Conservation (phyloP, 208 protist species). For the Phytomonas francai region DNA sequence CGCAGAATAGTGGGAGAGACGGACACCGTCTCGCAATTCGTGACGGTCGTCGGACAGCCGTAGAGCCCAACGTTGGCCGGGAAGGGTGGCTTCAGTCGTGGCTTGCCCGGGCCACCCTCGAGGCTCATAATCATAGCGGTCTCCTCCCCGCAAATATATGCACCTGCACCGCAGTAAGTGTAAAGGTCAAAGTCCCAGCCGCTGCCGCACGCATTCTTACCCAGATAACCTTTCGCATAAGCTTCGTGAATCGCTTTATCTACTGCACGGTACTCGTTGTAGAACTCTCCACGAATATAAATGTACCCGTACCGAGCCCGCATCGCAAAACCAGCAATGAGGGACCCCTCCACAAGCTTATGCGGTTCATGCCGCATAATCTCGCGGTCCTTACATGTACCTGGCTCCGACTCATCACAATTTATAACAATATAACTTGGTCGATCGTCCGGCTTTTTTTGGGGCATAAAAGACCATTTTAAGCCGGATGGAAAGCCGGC, state of each 20-base stretch:
- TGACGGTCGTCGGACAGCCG: slow-evolving; percentile 98
- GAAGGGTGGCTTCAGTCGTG: slow-evolving; percentile 98
- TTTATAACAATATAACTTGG: slow-evolving; percentile 99
- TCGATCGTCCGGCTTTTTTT: slow-evolving; percentile 84
- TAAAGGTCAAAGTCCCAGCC: slow-evolving; percentile 98
- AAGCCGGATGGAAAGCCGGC: slow-evolving; percentile 98
- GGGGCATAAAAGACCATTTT: slow-evolving; percentile 99
- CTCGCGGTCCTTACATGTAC: slow-evolving; percentile 99
- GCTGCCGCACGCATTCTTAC: slow-evolving; percentile 95
- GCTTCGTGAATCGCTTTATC: slow-evolving; percentile 95
- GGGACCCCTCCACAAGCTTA: slow-evolving; percentile 97
- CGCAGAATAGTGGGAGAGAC: slow-evolving; percentile 94
- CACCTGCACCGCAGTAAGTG: slow-evolving; percentile 96
- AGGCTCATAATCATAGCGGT: slow-evolving; percentile 96
- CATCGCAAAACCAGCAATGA: slow-evolving; percentile 97
- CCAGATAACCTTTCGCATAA: slow-evolving; percentile 93
- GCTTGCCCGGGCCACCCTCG: slow-evolving; percentile 96
- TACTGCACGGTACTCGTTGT: slow-evolving; percentile 92
- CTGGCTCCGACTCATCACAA: slow-evolving; percentile 98
- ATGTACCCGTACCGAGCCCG: slow-evolving; percentile 96
- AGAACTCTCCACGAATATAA: slow-evolving; percentile 99
- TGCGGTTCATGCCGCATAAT: slow-evolving; percentile 99
- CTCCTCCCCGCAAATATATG: slow-evolving; percentile 99
- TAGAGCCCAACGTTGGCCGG: slow-evolving; percentile 98
- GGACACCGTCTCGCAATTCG: slow-evolving; percentile 98